These are phyloP conservation scores for Hortiboletus campestris DNA, from an alignment of 768 basidiomycete genomes.

Conservation along the genomic window DNA sequence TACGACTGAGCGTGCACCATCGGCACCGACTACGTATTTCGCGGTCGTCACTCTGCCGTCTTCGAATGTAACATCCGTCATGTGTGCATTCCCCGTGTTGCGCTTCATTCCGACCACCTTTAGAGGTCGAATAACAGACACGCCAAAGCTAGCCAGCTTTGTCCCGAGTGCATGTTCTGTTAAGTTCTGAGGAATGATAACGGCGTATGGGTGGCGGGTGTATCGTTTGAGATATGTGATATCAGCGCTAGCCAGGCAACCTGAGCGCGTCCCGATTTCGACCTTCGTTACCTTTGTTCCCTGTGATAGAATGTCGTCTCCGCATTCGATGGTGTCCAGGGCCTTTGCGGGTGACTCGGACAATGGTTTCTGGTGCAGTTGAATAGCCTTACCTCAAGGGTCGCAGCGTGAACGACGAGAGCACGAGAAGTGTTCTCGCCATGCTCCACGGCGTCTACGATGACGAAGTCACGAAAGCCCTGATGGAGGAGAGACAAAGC, in stretches of 20 bases:
- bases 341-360: slow-evolving; percentile 24
- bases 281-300: slow-evolving; percentile 34
- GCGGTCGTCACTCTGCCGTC: slow-evolving; percentile 43
- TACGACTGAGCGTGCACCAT: slow-evolving; percentile 49
- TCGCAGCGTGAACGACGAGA: slow-evolving; percentile 50
- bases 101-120: slow-evolving; percentile 38
- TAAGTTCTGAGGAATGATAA: slow-evolving; percentile 45
- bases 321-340: slow-evolving; percentile 43
- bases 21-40: slow-evolving; percentile 51
- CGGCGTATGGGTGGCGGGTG: slow-evolving; percentile 44
- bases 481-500: slow-evolving; percentile 47
- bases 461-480: slow-evolving; percentile 40
- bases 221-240: slow-evolving; percentile 38
- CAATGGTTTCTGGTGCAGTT: background rate
- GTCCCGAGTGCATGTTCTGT: slow-evolving; percentile 43
- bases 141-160: slow-evolving; percentile 31
- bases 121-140: slow-evolving; percentile 38
- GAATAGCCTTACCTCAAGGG: slow-evolving; percentile 41
- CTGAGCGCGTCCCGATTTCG: slow-evolving; percentile 33
- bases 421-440: slow-evolving; percentile 47
- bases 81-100: slow-evolving; percentile 24
- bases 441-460: slow-evolving; percentile 41
- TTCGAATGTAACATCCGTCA: slow-evolving; percentile 46
- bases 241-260: slow-evolving; percentile 27
- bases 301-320: slow-evolving; percentile 37